Conservation (phyloP, 2,329 filamentous ascomycete species). For the Alternaria sp. region DNA sequence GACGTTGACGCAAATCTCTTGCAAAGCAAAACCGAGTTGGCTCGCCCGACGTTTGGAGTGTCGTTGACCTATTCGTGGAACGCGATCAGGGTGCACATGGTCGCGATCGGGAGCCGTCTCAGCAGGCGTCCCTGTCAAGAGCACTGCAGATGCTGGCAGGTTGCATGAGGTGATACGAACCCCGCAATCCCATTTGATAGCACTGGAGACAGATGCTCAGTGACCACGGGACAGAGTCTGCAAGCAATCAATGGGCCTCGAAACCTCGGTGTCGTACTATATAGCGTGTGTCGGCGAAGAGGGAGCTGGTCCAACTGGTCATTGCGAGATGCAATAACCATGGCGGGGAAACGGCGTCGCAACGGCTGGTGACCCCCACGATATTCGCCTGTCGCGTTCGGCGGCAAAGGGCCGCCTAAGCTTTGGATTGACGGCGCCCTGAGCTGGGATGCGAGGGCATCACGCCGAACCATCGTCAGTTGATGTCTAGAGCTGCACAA, state of each 20-base stretch:
- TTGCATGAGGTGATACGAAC: conserved; percentile 16
- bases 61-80: not conserved
- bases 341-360: conserved; percentile 4
- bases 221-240: not conserved
- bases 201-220: not conserved
- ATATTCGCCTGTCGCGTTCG: conserved; percentile 20
- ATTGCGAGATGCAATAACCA: conserved; percentile 1
- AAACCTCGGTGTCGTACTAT: conserved; percentile 1
- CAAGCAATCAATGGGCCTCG: conserved; percentile 6
- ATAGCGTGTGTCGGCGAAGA: conserved; percentile 14
- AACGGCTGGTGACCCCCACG: conserved; percentile 19
- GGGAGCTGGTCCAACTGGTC: conserved; percentile 6
- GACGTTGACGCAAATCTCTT: conserved; percentile 8
- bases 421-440: conserved; percentile 17
- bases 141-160: conserved; percentile 16
- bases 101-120: conserved; percentile 8
- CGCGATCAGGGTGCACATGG: conserved; percentile 7
- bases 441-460: conserved; percentile 7
- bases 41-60: not conserved
- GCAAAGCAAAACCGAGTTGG: conserved; percentile 11
- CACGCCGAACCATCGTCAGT: conserved; percentile 10
- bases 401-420: conserved; percentile 22
- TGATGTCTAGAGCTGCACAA: not conserved
- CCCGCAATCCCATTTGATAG: conserved; percentile 12
- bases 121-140: conserved; percentile 1